A percentile compares a stretch with the other conserved stretches of the same genome.
These are phyloP conservation scores for Plectosphaerella sp. DNA, from an alignment of 2,329 filamentous ascomycete species.

Conservation along the genomic window DNA sequence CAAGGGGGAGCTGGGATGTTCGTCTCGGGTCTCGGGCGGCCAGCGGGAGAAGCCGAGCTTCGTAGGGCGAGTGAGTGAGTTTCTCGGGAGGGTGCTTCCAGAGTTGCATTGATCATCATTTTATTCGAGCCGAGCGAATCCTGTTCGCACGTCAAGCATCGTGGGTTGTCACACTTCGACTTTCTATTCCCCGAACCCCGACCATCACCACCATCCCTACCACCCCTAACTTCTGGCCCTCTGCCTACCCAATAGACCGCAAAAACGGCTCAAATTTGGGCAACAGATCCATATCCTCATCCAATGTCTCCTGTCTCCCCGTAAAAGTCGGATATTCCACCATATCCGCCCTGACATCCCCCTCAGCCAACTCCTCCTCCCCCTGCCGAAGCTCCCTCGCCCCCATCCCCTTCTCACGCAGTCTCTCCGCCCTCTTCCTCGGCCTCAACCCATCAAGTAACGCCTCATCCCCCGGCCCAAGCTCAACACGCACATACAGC, in stretches of 20 bases:
- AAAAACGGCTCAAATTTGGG: not conserved
- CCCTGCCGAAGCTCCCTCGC: not conserved
- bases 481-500: not conserved
- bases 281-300: not conserved
- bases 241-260: too few species aligned
- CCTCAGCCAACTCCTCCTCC: not conserved
- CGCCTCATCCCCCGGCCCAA: slow-evolving; percentile 1
- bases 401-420: slow-evolving; percentile 1
- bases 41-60: too few species aligned
- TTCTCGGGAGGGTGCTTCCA: too few species aligned
- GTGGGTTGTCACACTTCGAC: not conserved
- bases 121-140: not conserved
- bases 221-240: too few species aligned
- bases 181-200: not conserved
- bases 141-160: not conserved
- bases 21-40: too few species aligned
- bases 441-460: not conserved
- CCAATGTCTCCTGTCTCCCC: not conserved
- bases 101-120: not conserved
- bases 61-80: too few species aligned
- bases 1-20: too few species aligned
- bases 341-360: not conserved
- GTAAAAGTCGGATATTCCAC: not conserved
- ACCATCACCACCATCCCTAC: not conserved
- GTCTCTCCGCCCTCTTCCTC: not conserved